Percentiles rank a stretch among this genome's conserved stretches.
These are phyloP conservation scores for Ailanthus altissimus DNA, from an alignment of 345 rosid genomes.

Conservation along the genomic window DNA sequence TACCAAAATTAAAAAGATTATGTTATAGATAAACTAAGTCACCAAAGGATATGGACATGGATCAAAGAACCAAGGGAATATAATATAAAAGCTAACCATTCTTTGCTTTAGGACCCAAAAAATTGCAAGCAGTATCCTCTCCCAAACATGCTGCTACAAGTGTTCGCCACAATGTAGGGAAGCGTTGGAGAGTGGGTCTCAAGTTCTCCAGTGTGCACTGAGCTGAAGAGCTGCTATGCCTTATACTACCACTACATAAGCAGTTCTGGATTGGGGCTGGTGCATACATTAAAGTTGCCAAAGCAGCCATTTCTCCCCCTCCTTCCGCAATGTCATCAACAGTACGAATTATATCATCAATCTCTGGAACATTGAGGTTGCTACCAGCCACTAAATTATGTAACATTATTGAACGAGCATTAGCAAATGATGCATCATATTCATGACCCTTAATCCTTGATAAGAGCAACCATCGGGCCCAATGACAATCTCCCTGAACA, in stretches of 20 bases:
- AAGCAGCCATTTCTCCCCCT: slow-evolving; percentile 93
- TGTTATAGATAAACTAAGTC: slow-evolving; percentile 2
- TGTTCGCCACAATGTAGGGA: slow-evolving; percentile 87
- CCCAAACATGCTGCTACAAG: slow-evolving; percentile 75
- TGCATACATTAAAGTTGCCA: slow-evolving; percentile 93
- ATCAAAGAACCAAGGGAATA: slow-evolving; percentile 23
- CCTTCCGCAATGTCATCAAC: slow-evolving; percentile 98
- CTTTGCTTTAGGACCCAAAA: slow-evolving; percentile 49
- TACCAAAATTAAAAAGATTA: slow-evolving; percentile 22
- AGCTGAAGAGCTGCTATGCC: slow-evolving; percentile 72
- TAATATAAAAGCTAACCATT: slow-evolving; percentile 55
- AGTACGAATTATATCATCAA: slow-evolving; percentile 66
- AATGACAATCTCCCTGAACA: slow-evolving; percentile 87
- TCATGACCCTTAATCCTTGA: slow-evolving; percentile 83
- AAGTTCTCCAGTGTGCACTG: slow-evolving; percentile 95
- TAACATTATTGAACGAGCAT: slow-evolving; percentile 77
- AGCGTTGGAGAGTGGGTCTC: slow-evolving; percentile 69
- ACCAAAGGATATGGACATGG: slow-evolving; percentile 1
- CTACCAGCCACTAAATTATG: slow-evolving; percentile 44
- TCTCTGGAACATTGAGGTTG: slow-evolving; percentile 54
- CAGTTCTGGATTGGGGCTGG: slow-evolving; percentile 71
- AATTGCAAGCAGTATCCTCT: slow-evolving; percentile 56
- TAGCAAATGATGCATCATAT: slow-evolving; percentile 93
- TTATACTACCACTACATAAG: slow-evolving; percentile 73
- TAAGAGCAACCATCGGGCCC: slow-evolving; percentile 95